Evolutionary conservation across 495 filamentous ascomycete species (phyloP).

Genomic region (Xylaria telfairii): DNA sequence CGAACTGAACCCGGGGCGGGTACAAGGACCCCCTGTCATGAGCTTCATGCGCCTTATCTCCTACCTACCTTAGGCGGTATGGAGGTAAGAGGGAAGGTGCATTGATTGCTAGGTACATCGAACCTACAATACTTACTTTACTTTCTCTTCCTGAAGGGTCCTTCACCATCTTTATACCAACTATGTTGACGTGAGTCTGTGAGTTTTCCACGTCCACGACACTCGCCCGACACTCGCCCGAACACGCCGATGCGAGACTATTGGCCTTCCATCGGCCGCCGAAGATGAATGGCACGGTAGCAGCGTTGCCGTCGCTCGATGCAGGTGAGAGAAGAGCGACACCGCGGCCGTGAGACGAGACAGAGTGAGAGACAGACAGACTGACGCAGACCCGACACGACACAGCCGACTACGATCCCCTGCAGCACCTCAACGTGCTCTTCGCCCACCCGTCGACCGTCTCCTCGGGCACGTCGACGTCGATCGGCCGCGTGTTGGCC

Average conservation of each 20-base stretch:
- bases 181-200: too few species aligned
- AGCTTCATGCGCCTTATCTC: neutral
- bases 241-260: conserved; percentile 19
- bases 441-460: conserved; percentile 93
- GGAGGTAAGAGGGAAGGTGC: too few species aligned
- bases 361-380: neutral
- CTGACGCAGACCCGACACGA: conserved; percentile 26
- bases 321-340: conserved; percentile 48
- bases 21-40: neutral
- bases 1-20: neutral
- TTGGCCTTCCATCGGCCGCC: conserved; percentile 13
- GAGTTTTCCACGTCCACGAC: neutral
- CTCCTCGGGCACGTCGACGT: conserved; percentile 75
- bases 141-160: too few species aligned
- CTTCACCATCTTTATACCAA: too few species aligned
- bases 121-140: too few species aligned
- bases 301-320: conserved; percentile 54
- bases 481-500: conserved; percentile 72
- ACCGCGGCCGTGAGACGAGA: neutral
- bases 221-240: neutral
- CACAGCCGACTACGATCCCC: conserved; percentile 90
- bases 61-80: too few species aligned
- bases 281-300: conserved; percentile 53
- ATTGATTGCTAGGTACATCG: too few species aligned
- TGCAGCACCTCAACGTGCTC: conserved; percentile 89